Evolutionary conservation across 2,329 filamentous ascomycete genomes (phyloP).

Genomic region (Leptoxyphium fumago): DNA sequence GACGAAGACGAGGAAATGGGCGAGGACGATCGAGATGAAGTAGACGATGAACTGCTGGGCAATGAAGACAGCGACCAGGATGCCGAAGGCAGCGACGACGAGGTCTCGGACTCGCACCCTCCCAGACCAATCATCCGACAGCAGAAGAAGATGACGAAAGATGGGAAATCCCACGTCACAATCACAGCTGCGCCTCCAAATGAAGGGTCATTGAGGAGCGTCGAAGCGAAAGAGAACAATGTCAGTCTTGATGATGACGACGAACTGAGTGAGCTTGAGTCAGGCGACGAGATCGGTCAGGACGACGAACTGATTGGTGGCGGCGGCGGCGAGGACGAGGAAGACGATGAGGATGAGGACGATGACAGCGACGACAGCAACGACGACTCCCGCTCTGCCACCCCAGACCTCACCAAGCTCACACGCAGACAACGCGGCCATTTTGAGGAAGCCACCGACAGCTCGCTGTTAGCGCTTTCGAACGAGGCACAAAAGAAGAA

Average conservation of each 20-base stretch:
- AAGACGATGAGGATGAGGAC: constrained; percentile 26
- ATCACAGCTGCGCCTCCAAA: constrained; percentile 14
- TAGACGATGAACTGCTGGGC: constrained; percentile 12
- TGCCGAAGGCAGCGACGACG: constrained; percentile 22
- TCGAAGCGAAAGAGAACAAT: constrained; percentile 31
- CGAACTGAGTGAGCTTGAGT: constrained; percentile 12
- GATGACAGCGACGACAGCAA: constrained; percentile 37
- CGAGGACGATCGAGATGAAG: constrained; percentile 18
- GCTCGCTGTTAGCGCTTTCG: constrained; percentile 35
- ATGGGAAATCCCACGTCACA: constrained; percentile 14
- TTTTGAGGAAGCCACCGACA: constrained; percentile 28
- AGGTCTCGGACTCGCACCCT: constrained; percentile 17
- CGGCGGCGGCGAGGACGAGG: constrained; percentile 26
- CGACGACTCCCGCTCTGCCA: constrained; percentile 29
- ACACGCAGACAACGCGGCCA: constrained; percentile 53
- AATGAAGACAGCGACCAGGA: constrained; percentile 21
- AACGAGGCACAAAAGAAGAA: constrained; percentile 61
- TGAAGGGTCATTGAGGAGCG: constrained; percentile 22
- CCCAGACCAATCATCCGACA: constrained; percentile 19
- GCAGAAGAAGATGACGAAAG: constrained; percentile 7
- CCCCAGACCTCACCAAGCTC: constrained; percentile 50
- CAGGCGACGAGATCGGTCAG: constrained; percentile 10
- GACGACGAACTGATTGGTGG: constrained; percentile 22
- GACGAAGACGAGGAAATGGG: constrained; percentile 26
- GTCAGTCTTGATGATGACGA: constrained; percentile 31